These are phyloP conservation scores for Termitomyces sp. DNA, from an alignment of 768 basidiomycete genomes.

Conservation along the genomic window DNA sequence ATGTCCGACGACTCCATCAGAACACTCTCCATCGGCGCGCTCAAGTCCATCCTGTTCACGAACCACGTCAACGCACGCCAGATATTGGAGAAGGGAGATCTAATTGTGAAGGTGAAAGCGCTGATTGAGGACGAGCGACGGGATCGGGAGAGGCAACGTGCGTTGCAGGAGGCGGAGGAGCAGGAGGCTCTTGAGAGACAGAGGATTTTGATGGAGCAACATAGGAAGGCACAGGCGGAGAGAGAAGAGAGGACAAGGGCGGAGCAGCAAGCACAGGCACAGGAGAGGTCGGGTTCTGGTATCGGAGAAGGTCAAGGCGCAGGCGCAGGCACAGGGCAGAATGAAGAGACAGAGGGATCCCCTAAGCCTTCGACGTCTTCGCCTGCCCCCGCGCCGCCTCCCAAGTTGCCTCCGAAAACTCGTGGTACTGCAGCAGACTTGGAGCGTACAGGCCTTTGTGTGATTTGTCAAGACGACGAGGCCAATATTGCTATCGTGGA, in stretches of 20 bases:
- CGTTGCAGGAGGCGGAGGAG: conserved; percentile 45
- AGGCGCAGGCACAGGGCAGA: conserved; percentile 6
- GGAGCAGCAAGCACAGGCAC: conserved; percentile 18
- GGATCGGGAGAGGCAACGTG: conserved; percentile 49
- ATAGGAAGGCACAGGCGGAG: conserved; percentile 28
- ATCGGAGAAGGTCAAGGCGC: conserved; percentile 6
- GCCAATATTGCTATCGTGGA: conserved; percentile 93
- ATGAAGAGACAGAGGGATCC: conserved; percentile 6
- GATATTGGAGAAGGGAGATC: conserved; percentile 83
- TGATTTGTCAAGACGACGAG: conserved; percentile 92
- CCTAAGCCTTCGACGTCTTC: conserved; percentile 17
- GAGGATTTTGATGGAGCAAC: conserved; percentile 19
- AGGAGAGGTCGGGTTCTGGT: neutral
- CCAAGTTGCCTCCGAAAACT: conserved; percentile 29
- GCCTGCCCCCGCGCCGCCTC: conserved; percentile 24
- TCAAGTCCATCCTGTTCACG: conserved; percentile 78
- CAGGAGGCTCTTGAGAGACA: conserved; percentile 39
- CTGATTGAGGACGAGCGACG: conserved; percentile 64
- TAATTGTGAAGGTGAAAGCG: conserved; percentile 67
- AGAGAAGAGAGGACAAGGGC: conserved; percentile 23
- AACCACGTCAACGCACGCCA: conserved; percentile 79
- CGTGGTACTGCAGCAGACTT: conserved; percentile 38
- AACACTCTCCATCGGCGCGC: conserved; percentile 61
- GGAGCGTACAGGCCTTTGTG: conserved; percentile 79
- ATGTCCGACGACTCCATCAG: conserved; percentile 59